Base-by-base conservation (phyloP, 2,329 filamentous ascomycete genomes). In the Phaeosphaeriaceae sp. region DNA sequence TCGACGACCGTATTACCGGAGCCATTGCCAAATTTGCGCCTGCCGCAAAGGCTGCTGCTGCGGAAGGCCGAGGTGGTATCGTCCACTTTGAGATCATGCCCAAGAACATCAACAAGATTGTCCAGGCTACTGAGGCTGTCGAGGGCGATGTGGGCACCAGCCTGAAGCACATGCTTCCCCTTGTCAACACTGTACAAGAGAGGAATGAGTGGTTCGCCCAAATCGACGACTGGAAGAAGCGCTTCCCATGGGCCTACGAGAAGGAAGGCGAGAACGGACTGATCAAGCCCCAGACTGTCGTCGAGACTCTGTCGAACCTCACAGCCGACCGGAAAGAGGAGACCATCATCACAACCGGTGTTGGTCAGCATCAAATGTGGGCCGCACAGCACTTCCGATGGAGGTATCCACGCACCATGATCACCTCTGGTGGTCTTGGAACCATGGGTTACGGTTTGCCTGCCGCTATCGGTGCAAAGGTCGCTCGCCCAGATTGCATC, bases 61-160 rank as follows among this genome's bases (percentile, higher is more conserved):
- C 86, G 11, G 91, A 97, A 81, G 89, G 89, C 53, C 91, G 93
- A 62, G 95, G 95, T 70, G 95, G 95, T 73, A 98, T 99, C 71
- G 87, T 98, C 17, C 94, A 99, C 80, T 98, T 98, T 73, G 94
- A 98, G 77, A 94, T 99, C 72, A 91, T 98, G 90, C 94, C 95
- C 70, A 99, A 99, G 89, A 98, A 99, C 84, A 98, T 98, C 82
- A 98, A 98, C 88, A 99, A 98, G 86, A 93, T 98, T 44, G 91
- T 99, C 15, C 92, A 98, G 81, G 93, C 94, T 7, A 97, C 91
- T 44, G 93, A 97, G 81, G 94, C 95, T 47, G 89, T 98, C 19
- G 94, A 97, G 80, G 95, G 95, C 58, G 94, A 98, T 73, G 92
- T 97, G 27, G 88, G 89, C 2, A 82, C 88, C 19, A 98, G 96